phyloP scores from a whole-genome alignment of 306 rosid genomes.

The Phaseolus lunatus region DNA sequence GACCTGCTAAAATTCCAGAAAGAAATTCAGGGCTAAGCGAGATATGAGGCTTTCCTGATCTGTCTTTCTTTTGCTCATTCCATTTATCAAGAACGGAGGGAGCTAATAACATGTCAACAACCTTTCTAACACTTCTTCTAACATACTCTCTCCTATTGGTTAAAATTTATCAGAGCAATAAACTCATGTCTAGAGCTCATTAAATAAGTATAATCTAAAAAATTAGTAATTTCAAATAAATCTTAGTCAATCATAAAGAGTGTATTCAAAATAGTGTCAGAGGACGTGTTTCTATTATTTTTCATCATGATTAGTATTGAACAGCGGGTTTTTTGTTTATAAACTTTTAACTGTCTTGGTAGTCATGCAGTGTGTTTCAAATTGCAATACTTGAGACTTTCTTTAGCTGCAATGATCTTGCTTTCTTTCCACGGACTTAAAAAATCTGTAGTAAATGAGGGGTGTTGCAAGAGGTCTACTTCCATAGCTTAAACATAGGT shows the following conservation, averaged over 20 bases:
- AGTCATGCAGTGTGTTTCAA: not conserved
- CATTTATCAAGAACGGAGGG: not conserved
- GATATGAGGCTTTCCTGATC: not conserved
- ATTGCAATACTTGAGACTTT: not conserved
- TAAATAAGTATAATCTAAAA: not conserved
- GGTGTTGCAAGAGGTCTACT: slow-evolving; percentile 29
- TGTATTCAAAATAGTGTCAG: too few relatives aligned
- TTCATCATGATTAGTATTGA: not conserved
- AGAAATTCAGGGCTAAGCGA: not conserved
- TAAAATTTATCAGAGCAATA: not conserved
- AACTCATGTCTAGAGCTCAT: not conserved
- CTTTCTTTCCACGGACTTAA: not conserved
- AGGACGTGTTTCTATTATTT: too few relatives aligned
- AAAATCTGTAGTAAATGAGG: slow-evolving; percentile 7
- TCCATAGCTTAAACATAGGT: not conserved
- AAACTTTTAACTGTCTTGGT: slow-evolving; percentile 3
- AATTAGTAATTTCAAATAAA: not conserved
- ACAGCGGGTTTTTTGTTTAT: slow-evolving; percentile 2
- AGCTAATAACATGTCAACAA: not conserved
- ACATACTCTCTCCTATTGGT: not conserved
- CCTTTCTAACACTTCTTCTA: not conserved
- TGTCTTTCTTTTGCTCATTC: not conserved
- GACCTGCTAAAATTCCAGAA: slow-evolving; percentile 12
- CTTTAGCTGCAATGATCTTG: not conserved
- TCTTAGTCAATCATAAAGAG: too few relatives aligned